A percentile compares a stretch with the other conserved stretches of the same genome.
Evolutionary conservation across 1,139 yeast species (phyloP).

Genomic region (Scheffersomyces stambukii): DNA sequence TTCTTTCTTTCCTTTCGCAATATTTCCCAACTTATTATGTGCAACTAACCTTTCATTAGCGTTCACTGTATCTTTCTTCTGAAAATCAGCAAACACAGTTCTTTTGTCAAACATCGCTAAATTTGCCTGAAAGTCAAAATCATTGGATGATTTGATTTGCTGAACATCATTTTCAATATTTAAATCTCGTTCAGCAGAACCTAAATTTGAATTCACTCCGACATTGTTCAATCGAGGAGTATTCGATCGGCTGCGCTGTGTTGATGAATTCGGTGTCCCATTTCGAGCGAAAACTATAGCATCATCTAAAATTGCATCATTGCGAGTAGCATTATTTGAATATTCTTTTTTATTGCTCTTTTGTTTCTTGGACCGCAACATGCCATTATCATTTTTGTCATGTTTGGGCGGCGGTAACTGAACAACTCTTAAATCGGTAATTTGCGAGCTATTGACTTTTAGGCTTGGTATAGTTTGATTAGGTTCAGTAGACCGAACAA

Average conservation of each 20-base stretch:
- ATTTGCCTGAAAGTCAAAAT: constrained; percentile 85
- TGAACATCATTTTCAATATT: constrained; percentile 40
- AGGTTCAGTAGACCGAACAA: constrained; percentile 18
- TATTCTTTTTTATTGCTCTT: constrained; percentile 13
- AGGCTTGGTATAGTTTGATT: constrained; percentile 16
- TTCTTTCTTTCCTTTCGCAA: constrained; percentile 29
- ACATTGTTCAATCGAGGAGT: constrained; percentile 14
- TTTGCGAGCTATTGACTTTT: constrained; percentile 27
- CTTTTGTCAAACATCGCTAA: constrained; percentile 79
- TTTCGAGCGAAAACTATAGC: constrained; percentile 23
- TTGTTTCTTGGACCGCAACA: constrained; percentile 19
- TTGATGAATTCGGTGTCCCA: too few species aligned
- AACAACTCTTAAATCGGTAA: constrained; percentile 47
- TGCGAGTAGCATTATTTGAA: too few species aligned
- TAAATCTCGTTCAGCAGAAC: constrained; percentile 36
- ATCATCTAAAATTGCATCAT: constrained; percentile 17
- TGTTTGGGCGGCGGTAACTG: constrained; percentile 44
- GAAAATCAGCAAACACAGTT: constrained; percentile 74
- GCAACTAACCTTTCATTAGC: constrained; percentile 69
- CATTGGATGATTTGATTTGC: constrained; percentile 51
- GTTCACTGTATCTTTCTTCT: constrained; percentile 56
- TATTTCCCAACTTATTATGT: constrained; percentile 52
- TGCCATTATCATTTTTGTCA: too few species aligned
- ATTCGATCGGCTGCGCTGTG: constrained; percentile 8
- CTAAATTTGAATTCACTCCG: constrained; percentile 1